Evolutionary conservation across 2,329 filamentous ascomycete species (phyloP), one percentile per base, ranked within the genome.

Genomic region (Neocatenulostroma microsporum): DNA sequence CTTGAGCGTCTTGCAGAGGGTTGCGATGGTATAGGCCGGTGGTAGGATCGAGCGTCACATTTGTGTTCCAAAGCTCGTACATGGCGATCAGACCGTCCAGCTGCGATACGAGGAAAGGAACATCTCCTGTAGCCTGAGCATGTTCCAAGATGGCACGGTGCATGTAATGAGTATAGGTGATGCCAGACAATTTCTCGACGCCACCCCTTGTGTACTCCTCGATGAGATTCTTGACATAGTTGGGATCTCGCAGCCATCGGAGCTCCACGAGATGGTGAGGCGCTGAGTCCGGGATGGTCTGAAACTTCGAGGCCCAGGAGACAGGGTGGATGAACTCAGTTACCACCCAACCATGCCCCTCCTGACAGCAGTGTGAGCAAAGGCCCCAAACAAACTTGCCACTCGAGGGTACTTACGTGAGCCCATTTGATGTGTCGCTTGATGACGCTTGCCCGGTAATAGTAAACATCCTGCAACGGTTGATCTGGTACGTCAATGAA

Each of bases 381-480:
- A n/a, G n/a, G n/a, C n/a, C n/a, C n/a, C n/a, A n/a, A n/a, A n/a
- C n/a, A n/a, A n/a, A n/a, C n/a, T n/a, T n/a, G n/a, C n/a, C n/a
- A n/a, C n/a, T n/a, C n/a, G n/a, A n/a, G n/a, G n/a, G n/a, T n/a
- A n/a, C n/a, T n/a, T n/a, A n/a, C n/a, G n/a, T n/a, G n/a, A 34
- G 57, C 58, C 40, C 42, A 44, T 27, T 37, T 39, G 62, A 68
- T 50, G 42, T 68, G 66, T 8, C 64, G 57, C 41, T 64, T 61
- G 36, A 64, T 54, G 4, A 63, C 56, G 9, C 58, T 59, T 51
- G 61, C 62, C 25, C 65, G 59, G 42, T 68, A 68, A 44, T 68
- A 68, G 42, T 67, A 68, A 13, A 69, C 63, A 39, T 66, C 61
- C 42, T 67, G 58, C 34, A 68, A 57, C 14, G 59, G 48, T 30